Evolutionary conservation across 805 yeast species (phyloP), one percentile per base, ranked within the genome.

Genomic region (Kodamaea laetipori): DNA sequence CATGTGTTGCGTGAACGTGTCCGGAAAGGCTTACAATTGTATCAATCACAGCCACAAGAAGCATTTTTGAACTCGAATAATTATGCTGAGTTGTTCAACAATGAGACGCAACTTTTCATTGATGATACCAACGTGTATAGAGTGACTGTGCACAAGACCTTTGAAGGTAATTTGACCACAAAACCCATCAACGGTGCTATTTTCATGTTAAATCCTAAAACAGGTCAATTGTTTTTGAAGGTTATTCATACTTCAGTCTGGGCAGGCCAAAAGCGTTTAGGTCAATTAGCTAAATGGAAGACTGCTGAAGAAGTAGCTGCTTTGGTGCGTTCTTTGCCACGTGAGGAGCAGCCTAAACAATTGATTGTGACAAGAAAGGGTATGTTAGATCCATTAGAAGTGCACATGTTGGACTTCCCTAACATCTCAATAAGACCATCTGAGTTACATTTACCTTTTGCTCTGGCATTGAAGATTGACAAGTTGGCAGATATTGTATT

Each of bases 251-350:
- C 95, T 0, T 86, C 95, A 4, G 96, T 89, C 2, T 94, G 97
- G 95, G 84, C 96, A 3, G 99, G 99, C 13, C 98, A 94, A 63
- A 90, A 89, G 57, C 84, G 97, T 55, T 74, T 92, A 47, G 84
- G 94, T 21, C 97, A 94, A 58, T 68, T 94, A 51, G 90, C 98
- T 1, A 94, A 94, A 60, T 94, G 99, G 99, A 94, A 92, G 61
- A 83, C 98, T 1, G 98, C 99, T 0, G 99, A 94, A 65, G 98
- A 92, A 63, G 95, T 89, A 16, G 92, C 97, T 11, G 95, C 96
- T 0, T 69, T 94, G 50, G 77, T 94, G 13, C 75, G 97, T 33
- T 87, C 97, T 0, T 67, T 94, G 42, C 97, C 97, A 0, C 75
- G 81, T 43, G 97, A 92, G 56, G 97, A 94, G 64, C 97, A 90